These are phyloP conservation scores for Podila clonocystis DNA, from an alignment of 192 early-diverging fungal genomes.

Conservation along the genomic window DNA sequence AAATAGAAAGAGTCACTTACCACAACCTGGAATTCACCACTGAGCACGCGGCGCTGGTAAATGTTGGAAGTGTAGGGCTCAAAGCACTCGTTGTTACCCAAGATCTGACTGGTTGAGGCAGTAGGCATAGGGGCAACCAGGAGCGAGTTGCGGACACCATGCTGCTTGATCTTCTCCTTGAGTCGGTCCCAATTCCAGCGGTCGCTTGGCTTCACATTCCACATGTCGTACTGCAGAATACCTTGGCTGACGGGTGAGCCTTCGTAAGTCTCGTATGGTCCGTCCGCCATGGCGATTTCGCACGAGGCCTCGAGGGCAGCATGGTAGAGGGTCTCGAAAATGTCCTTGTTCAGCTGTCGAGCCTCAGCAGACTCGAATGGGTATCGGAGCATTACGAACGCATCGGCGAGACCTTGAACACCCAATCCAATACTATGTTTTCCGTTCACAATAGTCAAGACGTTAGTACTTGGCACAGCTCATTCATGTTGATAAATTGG, in stretches of 20 bases:
- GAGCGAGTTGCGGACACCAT: slow-evolving; percentile 92
- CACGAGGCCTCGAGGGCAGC: slow-evolving; percentile 91
- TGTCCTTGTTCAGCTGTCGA: slow-evolving; percentile 81
- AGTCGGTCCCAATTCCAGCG: slow-evolving; percentile 89
- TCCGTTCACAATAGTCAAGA: not conserved
- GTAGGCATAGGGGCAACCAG: slow-evolving; percentile 98
- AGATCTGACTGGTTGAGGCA: slow-evolving; percentile 93
- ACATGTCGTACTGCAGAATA: slow-evolving; percentile 92
- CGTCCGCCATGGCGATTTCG: slow-evolving; percentile 82
- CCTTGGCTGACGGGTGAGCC: slow-evolving; percentile 90
- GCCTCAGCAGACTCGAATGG: slow-evolving; percentile 91
- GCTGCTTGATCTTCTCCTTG: slow-evolving; percentile 76
- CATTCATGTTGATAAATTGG: no score
- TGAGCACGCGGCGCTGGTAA: slow-evolving; percentile 94
- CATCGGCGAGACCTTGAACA: slow-evolving; percentile 87
- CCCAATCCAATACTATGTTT: slow-evolving; percentile 24
- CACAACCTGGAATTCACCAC: slow-evolving; percentile 98
- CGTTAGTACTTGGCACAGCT: no score
- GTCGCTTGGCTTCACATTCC: slow-evolving; percentile 80
- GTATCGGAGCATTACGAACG: slow-evolving; percentile 93
- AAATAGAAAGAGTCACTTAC: slow-evolving; percentile 15
- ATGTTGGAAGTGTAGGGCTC: slow-evolving; percentile 92
- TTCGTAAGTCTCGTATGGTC: slow-evolving; percentile 85
- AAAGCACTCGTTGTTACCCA: slow-evolving; percentile 98
- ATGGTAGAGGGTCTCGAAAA: slow-evolving; percentile 96